Evolutionary conservation across 1,284 basidiomycete species (phyloP), one percentile per base, ranked within the genome.

Genomic region (Rhodotorula sp.): DNA sequence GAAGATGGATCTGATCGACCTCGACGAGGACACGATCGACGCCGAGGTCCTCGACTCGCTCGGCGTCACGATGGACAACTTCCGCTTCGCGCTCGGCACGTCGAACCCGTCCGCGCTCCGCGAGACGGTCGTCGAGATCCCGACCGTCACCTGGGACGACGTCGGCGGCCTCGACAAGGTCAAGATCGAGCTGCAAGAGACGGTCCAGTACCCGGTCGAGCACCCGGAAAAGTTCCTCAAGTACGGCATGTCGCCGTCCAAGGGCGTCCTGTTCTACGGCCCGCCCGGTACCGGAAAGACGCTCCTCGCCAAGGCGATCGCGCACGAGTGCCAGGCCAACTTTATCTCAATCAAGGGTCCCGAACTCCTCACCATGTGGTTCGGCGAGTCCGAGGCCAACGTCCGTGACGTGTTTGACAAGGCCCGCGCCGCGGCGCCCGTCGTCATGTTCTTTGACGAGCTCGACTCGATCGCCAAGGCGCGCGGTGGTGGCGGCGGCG

Each of bases 211-310:
- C 86, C 97, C 97, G 67, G 96, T 99, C 83, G 97, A 99, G 84
- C 97, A 99, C 81, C 97, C 97, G 74, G 97, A 99, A 83, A 98
- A 98, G 86, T 99, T 99, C 92, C 87, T 98, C 90, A 99, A 99
- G 86, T 99, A 99, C 80, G 97, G 97, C 77, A 97, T 99, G 92
- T 93, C 93, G 54, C 96, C 97, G 6, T 97, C 93, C 54, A 98
- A 98, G 86, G 97, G 95, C 88, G 95, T 98, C 62, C 84, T 96
- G 80, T 97, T 98, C 87, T 94, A 96, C 82, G 94, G 94, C 62
- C 94, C 94, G 79, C 94, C 94, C 75, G 94, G 94, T 87, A 96
- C 93, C 72, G 93, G 93, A 90, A 95, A 95, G 86, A 97, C 93
- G 52, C 82, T 97, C 74, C 87, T 97, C 70, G 94, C 94, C 69